Evolutionary conservation across 768 basidiomycete genomes (phyloP).

Genomic region (Trichaptum fuscoviolaceum): DNA sequence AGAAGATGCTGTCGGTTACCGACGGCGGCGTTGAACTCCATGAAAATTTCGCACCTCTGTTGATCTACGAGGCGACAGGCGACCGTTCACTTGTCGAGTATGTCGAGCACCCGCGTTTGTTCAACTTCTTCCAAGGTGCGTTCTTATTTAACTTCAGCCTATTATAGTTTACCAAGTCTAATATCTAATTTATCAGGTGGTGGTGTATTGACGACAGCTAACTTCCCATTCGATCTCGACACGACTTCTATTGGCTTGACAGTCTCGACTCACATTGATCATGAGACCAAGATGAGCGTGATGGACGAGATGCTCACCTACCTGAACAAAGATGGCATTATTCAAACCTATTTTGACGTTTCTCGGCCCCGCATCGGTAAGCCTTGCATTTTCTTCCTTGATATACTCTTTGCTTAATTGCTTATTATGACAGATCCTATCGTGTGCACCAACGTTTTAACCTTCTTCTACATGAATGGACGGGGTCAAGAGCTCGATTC

Average conservation of each 20-base stretch:
- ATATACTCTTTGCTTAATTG: neutral
- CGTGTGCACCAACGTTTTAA: slow-evolving; percentile 46
- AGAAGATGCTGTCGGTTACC: slow-evolving; percentile 40
- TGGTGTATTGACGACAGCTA: slow-evolving; percentile 39
- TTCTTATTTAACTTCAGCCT: slow-evolving; percentile 4
- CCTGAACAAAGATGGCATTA: slow-evolving; percentile 44
- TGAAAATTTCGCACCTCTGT: slow-evolving; percentile 56
- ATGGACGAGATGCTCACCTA: slow-evolving; percentile 57
- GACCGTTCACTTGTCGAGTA: slow-evolving; percentile 29
- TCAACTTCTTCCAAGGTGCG: slow-evolving; percentile 52
- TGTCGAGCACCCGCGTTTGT: slow-evolving; percentile 34
- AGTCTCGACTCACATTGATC: slow-evolving; percentile 27
- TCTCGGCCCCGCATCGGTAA: slow-evolving; percentile 37
- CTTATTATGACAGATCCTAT: slow-evolving; percentile 33
- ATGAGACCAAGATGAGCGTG: slow-evolving; percentile 32
- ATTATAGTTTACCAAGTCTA: slow-evolving; percentile 4
- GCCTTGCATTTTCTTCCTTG: neutral
- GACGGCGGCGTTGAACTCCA: slow-evolving; percentile 32
- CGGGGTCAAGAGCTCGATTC: slow-evolving; percentile 39
- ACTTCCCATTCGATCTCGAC: slow-evolving; percentile 52
- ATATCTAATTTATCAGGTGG: slow-evolving; percentile 23
- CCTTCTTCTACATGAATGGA: slow-evolving; percentile 44
- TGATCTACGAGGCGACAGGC: slow-evolving; percentile 48
- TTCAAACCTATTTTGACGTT: slow-evolving; percentile 53
- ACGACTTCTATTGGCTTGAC: slow-evolving; percentile 52